Base-by-base conservation (phyloP, 129 eudicot genomes). In the Apium graveolens region DNA sequence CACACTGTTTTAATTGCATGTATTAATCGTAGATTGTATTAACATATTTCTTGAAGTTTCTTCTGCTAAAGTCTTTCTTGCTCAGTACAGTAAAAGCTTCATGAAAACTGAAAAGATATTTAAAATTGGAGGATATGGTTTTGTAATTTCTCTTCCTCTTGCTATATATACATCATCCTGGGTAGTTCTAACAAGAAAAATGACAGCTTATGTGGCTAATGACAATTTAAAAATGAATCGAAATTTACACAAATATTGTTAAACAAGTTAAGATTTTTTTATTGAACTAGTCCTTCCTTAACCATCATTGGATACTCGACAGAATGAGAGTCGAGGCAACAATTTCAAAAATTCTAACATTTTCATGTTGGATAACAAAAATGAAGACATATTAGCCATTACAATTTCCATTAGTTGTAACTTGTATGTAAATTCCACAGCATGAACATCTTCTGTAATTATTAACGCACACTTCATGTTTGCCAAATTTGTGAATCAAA, bases 111-210 rank as follows among this genome's bases (percentile, higher is more conserved):
- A 91, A n/a, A 82, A 85, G 60, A 85, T 80, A 29, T 89, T 76
- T 63, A 83, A 87, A 83, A 84, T 81, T 73, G 93, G 90, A 76
- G 90, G 93, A 44, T 86, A 44, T 14, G 90, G 90, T 82, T 89
- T 78, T 43, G 93, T 89, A 84, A 86, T 82, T 78, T 68, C 1
- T 35, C 12, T 16, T 77, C 34, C 34, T 31, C 8, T 70, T 18
- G 6, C 29, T 55, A 55, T n/a, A n/a, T n/a, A n/a, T 24, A 24
- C 31, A 57, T 57, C 31, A 27, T 14, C 0, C 37, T 31, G 7
- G 70, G 37, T 20, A 24, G 27, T 53, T 53, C 63, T 65, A 16
- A 65, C 39, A 65, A 11, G 21, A 32, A 53, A 27, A 21, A 7
- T 21, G 63, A 53, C 13, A 53, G 20, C 27, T 53, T 53, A 11